Conservation (phyloP, 225 moss, liverwort and hornwort species). For the Bryoerythrophyllum caledonicum region DNA sequence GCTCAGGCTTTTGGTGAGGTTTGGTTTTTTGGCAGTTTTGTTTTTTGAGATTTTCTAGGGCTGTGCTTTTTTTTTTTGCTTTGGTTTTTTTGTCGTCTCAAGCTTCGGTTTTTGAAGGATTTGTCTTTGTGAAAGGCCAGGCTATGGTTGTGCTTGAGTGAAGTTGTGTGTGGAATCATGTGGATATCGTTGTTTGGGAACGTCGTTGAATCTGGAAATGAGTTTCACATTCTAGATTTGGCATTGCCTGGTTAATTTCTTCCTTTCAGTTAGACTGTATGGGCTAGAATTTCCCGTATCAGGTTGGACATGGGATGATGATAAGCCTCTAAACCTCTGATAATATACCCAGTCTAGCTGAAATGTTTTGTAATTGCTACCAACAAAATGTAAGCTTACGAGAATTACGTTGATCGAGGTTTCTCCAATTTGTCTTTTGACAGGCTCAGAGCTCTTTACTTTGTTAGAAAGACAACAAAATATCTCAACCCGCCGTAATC, state of each 20-base stretch:
- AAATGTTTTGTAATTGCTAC: no score
- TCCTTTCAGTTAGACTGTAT: not conserved
- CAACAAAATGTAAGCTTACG: no score
- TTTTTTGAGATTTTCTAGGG: not conserved
- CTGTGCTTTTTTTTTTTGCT: not conserved
- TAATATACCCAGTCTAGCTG: no score
- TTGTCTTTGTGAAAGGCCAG: not conserved
- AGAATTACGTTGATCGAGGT: no score
- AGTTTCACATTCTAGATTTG: not conserved
- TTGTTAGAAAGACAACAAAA: no score
- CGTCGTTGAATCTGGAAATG: not conserved
- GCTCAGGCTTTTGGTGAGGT: not conserved
- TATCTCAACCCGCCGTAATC: no score
- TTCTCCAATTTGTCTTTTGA: no score
- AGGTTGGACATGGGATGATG: not conserved
- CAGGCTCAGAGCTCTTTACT: no score
- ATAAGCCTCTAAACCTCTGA: no score
- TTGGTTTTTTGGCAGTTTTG: not conserved
- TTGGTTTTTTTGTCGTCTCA: no score
- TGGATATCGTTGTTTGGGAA: not conserved
- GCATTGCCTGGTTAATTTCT: not conserved
- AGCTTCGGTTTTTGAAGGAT: not conserved
- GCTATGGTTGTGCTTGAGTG: not conserved
- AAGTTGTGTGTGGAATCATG: not conserved
- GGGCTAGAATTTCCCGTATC: no score